Evolutionary conservation across 352 stramenopile genomes (phyloP).

Genomic region (Plasmopara muralis): DNA sequence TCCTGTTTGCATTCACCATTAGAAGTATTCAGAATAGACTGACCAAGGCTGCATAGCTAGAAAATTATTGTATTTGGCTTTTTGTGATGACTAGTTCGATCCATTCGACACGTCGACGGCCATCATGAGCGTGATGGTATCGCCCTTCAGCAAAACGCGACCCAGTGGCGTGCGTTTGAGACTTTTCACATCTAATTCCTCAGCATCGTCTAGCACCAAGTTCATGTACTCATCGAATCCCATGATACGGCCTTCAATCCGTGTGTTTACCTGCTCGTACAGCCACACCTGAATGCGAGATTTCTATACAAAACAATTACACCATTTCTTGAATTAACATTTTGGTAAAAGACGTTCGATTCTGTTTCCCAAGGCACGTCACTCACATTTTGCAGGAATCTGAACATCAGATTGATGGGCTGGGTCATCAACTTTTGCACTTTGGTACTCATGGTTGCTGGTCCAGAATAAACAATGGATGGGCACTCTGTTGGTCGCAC

Average conservation of each 20-base stretch:
- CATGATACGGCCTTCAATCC: slow-evolving; percentile 99
- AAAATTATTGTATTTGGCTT: slow-evolving; percentile 23
- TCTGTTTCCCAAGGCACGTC: not conserved
- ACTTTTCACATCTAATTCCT: slow-evolving; percentile 94
- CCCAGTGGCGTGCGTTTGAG: slow-evolving; percentile 91
- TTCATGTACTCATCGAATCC: slow-evolving; percentile 99
- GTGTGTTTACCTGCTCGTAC: slow-evolving; percentile 98
- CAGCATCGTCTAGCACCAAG: slow-evolving; percentile 97
- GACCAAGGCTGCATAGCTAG: slow-evolving; percentile 1
- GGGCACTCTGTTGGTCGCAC: slow-evolving; percentile 9
- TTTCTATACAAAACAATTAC: slow-evolving; percentile 61
- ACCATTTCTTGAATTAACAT: slow-evolving; percentile 3
- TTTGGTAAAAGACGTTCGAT: too few relatives aligned
- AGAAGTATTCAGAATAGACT: too few relatives aligned
- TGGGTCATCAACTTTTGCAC: slow-evolving; percentile 99
- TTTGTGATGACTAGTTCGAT: slow-evolving; percentile 24
- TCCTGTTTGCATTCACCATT: too few relatives aligned
- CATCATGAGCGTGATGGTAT: slow-evolving; percentile 99
- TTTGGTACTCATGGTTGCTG: slow-evolving; percentile 82
- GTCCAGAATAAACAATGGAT: slow-evolving; percentile 3
- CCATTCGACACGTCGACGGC: slow-evolving; percentile 44
- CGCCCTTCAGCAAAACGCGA: slow-evolving; percentile 98
- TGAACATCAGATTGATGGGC: slow-evolving; percentile 99
- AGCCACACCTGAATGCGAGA: slow-evolving; percentile 98
- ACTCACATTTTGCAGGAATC: slow-evolving; percentile 95